Evolutionary conservation across 768 basidiomycete genomes (phyloP).

Genomic region (Sutorius australiensis): DNA sequence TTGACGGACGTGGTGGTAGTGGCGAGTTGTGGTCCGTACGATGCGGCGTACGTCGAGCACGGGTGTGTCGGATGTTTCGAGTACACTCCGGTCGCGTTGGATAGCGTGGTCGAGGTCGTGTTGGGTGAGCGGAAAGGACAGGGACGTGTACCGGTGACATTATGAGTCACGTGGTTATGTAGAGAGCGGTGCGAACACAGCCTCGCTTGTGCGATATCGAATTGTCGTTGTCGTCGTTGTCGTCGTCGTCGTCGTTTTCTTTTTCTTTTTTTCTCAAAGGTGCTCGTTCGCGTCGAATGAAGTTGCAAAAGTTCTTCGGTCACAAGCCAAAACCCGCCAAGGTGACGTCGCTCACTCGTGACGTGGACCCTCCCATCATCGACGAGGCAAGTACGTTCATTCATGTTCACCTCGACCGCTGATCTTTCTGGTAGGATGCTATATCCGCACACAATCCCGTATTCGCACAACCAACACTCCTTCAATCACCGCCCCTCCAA

Average conservation of each 20-base stretch:
- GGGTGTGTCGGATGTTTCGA: constrained; percentile 56
- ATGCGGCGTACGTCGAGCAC: constrained; percentile 21
- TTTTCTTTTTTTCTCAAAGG: not conserved
- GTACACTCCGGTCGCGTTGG: constrained; percentile 51
- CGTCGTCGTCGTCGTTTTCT: not conserved
- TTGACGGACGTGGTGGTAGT: constrained; percentile 43
- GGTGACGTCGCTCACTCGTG: constrained; percentile 23
- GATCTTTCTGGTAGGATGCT: constrained; percentile 16
- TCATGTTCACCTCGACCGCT: not conserved
- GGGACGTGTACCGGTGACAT: constrained; percentile 16
- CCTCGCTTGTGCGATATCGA: constrained; percentile 17
- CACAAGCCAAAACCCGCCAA: constrained; percentile 42
- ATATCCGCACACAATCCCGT: constrained; percentile 23
- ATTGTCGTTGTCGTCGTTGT: not conserved
- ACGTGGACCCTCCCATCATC: constrained; percentile 23
- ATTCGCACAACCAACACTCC: not conserved
- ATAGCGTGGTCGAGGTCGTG: constrained; percentile 40
- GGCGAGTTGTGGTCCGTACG: constrained; percentile 63
- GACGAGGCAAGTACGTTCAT: constrained; percentile 24
- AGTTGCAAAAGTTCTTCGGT: constrained; percentile 50
- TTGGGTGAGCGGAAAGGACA: constrained; percentile 33
- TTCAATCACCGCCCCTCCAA: not conserved
- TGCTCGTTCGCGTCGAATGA: constrained; percentile 39
- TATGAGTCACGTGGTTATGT: constrained; percentile 16
- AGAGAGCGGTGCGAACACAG: constrained; percentile 19